phyloP scores from a whole-genome alignment of 2,329 filamentous ascomycete genomes.

The Penicillium crustosum region DNA sequence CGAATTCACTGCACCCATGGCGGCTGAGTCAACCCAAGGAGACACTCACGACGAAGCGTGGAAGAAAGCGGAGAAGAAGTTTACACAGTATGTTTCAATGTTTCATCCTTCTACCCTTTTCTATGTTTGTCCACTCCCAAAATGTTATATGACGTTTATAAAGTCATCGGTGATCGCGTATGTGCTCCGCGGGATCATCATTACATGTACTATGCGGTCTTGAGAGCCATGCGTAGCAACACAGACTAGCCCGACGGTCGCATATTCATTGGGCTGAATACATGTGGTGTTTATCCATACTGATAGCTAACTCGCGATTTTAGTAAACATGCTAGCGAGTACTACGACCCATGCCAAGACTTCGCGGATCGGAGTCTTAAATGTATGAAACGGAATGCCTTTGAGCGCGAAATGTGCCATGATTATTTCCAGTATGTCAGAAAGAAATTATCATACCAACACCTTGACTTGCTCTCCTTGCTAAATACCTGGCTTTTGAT shows the following conservation, averaged over 20 bases:
- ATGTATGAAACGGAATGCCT: slow-evolving; percentile 84
- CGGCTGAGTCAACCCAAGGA: slow-evolving; percentile 19
- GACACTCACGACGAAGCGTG: slow-evolving; percentile 50
- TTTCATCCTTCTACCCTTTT: not conserved
- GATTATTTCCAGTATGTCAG: slow-evolving; percentile 88
- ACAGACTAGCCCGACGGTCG: not conserved
- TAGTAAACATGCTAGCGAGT: slow-evolving; percentile 86
- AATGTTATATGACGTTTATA: not conserved
- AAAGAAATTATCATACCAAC: not conserved
- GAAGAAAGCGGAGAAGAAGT: slow-evolving; percentile 60
- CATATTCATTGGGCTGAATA: not conserved
- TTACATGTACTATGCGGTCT: not conserved
- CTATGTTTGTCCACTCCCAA: not conserved
- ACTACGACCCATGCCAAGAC: slow-evolving; percentile 93
- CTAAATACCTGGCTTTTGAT: not conserved
- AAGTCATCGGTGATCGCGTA: not conserved
- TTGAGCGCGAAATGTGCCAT: slow-evolving; percentile 82
- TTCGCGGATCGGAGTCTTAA: slow-evolving; percentile 80
- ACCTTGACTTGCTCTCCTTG: slow-evolving; percentile 4
- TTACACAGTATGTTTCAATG: slow-evolving; percentile 56
- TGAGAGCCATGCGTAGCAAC: not conserved
- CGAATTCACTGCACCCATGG: slow-evolving; percentile 16
- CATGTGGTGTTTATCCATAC: not conserved
- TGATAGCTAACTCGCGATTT: not conserved
- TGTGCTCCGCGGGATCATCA: not conserved